A percentile compares a stretch with the other conserved stretches of the same genome.
Evolutionary conservation across 257 asterid genomes (phyloP).

Genomic region (Thymus mandschuricus): DNA sequence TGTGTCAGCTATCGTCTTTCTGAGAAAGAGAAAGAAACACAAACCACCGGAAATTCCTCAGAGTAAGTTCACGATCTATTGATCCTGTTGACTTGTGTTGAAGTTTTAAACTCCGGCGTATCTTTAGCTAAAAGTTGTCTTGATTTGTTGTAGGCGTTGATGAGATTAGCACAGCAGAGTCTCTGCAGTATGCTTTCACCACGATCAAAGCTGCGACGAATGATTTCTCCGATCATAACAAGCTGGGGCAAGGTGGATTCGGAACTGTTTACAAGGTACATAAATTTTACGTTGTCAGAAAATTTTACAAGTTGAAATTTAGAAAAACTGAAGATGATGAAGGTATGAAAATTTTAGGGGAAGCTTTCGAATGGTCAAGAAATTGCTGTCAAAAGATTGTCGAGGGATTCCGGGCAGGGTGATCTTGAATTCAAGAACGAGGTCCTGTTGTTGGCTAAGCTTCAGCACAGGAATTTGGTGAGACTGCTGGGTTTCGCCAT

Average conservation of each 20-base stretch:
- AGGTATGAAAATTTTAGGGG: slow-evolving; percentile 30
- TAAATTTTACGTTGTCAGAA: neutral
- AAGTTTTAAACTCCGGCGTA: too few relatives aligned
- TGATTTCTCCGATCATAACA: slow-evolving; percentile 35
- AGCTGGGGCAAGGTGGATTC: slow-evolving; percentile 48
- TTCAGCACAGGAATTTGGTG: slow-evolving; percentile 43
- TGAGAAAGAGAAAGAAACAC: slow-evolving; percentile 22
- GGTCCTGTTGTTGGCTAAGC: slow-evolving; percentile 33
- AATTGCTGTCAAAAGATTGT: slow-evolving; percentile 46
- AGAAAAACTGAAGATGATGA: too few relatives aligned
- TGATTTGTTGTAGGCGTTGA: slow-evolving; percentile 9
- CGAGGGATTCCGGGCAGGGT: slow-evolving; percentile 39
- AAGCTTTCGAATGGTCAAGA: slow-evolving; percentile 34
- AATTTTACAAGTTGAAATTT: neutral
- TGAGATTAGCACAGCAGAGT: slow-evolving; percentile 21
- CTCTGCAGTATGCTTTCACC: slow-evolving; percentile 31
- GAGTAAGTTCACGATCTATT: slow-evolving; percentile 7
- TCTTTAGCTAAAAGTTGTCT: neutral
- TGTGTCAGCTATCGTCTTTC: neutral
- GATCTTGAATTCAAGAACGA: slow-evolving; percentile 46
- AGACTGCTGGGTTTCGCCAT: slow-evolving; percentile 40
- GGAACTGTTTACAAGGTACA: slow-evolving; percentile 42
- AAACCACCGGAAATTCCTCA: neutral
- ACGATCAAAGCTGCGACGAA: slow-evolving; percentile 37
- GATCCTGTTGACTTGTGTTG: neutral